phyloP scores from a whole-genome alignment of 179 eudicot genomes.

The Carnegiea gigantea region DNA sequence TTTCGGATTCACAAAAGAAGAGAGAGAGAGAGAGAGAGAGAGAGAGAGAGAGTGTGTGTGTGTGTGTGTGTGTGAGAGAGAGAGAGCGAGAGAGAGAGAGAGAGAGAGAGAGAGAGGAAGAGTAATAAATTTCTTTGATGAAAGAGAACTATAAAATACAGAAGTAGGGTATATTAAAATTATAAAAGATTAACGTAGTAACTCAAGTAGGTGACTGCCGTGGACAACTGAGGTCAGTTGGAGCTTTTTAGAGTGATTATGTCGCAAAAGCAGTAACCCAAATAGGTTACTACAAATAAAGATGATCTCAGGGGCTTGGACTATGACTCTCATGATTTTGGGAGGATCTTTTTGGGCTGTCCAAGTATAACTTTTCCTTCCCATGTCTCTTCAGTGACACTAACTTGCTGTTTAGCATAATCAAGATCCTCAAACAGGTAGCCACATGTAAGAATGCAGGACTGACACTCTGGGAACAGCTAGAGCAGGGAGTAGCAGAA shows the following conservation, averaged over 20 bases:
- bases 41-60: neutral
- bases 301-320: neutral
- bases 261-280: neutral
- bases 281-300: neutral
- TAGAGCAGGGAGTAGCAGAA: slow-evolving; percentile 81
- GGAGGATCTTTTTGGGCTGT: neutral
- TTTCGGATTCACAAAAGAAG: too few species aligned
- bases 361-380: neutral
- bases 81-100: too few species aligned
- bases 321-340: neutral
- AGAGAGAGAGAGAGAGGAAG: too few species aligned
- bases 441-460: slow-evolving; percentile 86
- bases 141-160: too few species aligned
- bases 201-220: neutral
- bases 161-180: neutral
- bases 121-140: too few species aligned
- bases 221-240: too few species aligned
- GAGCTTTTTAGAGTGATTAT: neutral
- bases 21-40: too few species aligned
- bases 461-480: slow-evolving; percentile 60
- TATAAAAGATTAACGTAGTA: too few species aligned
- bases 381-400: neutral
- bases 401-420: slow-evolving; percentile 39
- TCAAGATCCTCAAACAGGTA: slow-evolving; percentile 57
- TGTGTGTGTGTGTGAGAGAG: too few species aligned